Conservation (phyloP, 2,329 filamentous ascomycete species). For the Penicillium sp. region DNA sequence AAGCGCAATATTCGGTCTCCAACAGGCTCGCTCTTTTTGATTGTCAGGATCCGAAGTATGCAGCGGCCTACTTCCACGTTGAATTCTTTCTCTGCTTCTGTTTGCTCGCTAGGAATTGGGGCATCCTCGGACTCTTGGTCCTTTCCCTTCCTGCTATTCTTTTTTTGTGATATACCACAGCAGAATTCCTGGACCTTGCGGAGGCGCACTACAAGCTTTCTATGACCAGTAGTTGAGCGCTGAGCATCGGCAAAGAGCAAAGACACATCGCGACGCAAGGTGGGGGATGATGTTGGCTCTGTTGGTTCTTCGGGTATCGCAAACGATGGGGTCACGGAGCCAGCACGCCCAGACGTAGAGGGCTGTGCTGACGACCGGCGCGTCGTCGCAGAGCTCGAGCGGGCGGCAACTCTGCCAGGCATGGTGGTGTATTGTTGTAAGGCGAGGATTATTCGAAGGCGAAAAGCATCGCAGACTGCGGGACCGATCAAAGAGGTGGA, state of each 20-base stretch:
- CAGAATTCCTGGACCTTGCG: conserved; percentile 89
- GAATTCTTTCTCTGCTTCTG: conserved; percentile 82
- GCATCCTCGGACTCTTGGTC: conserved; percentile 51
- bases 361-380: conserved; percentile 57
- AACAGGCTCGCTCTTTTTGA: conserved; percentile 88
- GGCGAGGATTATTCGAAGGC: conserved; percentile 16
- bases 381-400: conserved; percentile 37
- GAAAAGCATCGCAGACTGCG: conserved; percentile 23
- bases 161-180: conserved; percentile 54
- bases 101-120: conserved; percentile 51
- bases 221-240: conserved; percentile 81
- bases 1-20: conserved; percentile 86
- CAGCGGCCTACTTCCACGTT: conserved; percentile 82
- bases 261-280: conserved; percentile 71
- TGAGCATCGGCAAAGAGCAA: conserved; percentile 78
- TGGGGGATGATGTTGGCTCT: conserved; percentile 43
- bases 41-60: conserved; percentile 73
- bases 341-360: conserved; percentile 84
- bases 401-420: conserved; percentile 43
- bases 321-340: conserved; percentile 39
- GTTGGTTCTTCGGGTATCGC: conserved; percentile 63
- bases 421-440: conserved; percentile 29
- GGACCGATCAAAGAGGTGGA: conserved; percentile 18
- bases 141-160: conserved; percentile 44
- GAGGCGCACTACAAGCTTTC: conserved; percentile 82